Conservation (phyloP, 2,329 filamentous ascomycete genomes). For the Botrytis aclada region DNA sequence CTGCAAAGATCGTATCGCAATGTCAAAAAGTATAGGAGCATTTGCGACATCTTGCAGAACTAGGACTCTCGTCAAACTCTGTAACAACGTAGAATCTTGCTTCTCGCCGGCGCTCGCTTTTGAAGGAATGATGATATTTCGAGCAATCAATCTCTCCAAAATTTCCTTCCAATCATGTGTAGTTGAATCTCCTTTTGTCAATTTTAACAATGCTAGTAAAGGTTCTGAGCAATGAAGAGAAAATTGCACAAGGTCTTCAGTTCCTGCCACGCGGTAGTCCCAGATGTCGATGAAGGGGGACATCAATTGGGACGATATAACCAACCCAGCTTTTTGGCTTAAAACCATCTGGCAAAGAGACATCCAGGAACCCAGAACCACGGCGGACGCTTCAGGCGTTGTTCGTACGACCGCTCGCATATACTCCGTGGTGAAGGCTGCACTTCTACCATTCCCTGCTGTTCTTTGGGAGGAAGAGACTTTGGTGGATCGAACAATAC, state of each 20-base stretch:
- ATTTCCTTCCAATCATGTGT: conserved; percentile 25
- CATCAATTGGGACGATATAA: conserved; percentile 26
- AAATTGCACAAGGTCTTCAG: conserved; percentile 31
- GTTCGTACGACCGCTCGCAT: conserved; percentile 36
- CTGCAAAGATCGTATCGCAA: conserved; percentile 45
- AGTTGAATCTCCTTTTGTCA: conserved; percentile 12
- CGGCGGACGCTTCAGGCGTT: conserved; percentile 33
- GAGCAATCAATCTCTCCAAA: conserved; percentile 37
- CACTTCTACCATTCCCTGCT: conserved; percentile 19
- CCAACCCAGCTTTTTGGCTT: conserved; percentile 1
- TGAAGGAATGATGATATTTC: conserved; percentile 39
- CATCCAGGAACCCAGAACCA: conserved; percentile 36
- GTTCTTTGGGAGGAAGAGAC: not conserved
- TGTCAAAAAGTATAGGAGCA: conserved; percentile 45
- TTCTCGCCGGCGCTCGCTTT: conserved; percentile 27
- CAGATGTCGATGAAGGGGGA: conserved; percentile 36
- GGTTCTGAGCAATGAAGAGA: conserved; percentile 37
- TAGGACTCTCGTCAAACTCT: conserved; percentile 29
- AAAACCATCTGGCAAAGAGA: conserved; percentile 28
- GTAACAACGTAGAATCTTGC: conserved; percentile 27
- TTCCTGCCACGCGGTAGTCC: conserved; percentile 28
- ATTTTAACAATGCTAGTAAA: conserved; percentile 34
- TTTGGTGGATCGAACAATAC: conserved; percentile 28
- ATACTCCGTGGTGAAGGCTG: conserved; percentile 34
- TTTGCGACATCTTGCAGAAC: conserved; percentile 37